These are phyloP conservation scores for Phytophthora pluvialis DNA, from an alignment of 352 stramenopile genomes.

Conservation along the genomic window DNA sequence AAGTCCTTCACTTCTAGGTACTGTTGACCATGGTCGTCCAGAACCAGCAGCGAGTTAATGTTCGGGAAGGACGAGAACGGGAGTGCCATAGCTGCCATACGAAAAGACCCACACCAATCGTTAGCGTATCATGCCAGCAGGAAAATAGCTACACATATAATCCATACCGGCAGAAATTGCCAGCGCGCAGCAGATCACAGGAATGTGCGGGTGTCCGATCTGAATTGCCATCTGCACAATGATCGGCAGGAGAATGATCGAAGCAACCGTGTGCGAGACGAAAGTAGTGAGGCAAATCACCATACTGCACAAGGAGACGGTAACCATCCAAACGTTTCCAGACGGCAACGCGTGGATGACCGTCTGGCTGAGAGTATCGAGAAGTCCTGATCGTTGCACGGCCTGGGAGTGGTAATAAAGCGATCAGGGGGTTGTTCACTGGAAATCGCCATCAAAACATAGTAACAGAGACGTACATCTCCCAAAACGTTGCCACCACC, in stretches of 20 bases:
- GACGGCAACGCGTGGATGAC: conserved; percentile 82
- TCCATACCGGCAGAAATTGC: conserved; percentile 87
- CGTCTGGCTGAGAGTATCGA: conserved; percentile 84
- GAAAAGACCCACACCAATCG: background rate
- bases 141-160: background rate
- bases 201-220: conserved; percentile 86
- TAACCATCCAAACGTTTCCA: conserved; percentile 88
- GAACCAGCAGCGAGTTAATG: conserved; percentile 92
- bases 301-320: conserved; percentile 85
- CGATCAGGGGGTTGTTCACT: conserved; percentile 1
- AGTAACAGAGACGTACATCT: conserved; percentile 58
- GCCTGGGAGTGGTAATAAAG: conserved; percentile 41
- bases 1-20: conserved; percentile 92
- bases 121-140: background rate
- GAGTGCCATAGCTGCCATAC: conserved; percentile 79
- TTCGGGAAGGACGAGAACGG: conserved; percentile 94
- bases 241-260: conserved; percentile 92
- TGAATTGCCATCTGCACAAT: conserved; percentile 92
- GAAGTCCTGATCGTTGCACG: conserved; percentile 82
- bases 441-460: background rate
- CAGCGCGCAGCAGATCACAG: conserved; percentile 84
- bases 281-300: conserved; percentile 93
- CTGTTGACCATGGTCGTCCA: conserved; percentile 89
- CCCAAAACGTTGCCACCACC: conserved; percentile 92
- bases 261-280: conserved; percentile 93